These are phyloP conservation scores for Russula compacta DNA, from an alignment of 768 basidiomycete species.

Conservation along the genomic window DNA sequence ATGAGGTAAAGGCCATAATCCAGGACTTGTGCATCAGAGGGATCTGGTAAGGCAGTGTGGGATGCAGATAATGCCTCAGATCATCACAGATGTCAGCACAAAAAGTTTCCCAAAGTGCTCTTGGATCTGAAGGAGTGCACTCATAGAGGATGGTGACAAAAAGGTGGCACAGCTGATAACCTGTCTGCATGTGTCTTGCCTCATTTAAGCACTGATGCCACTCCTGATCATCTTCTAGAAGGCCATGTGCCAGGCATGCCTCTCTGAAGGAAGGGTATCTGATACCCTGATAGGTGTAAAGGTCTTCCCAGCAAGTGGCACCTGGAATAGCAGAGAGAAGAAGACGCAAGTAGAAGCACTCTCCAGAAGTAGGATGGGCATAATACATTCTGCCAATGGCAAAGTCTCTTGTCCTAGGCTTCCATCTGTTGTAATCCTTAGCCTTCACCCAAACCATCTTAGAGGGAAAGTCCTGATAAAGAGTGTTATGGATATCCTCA, in stretches of 20 bases:
- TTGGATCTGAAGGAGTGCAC: constrained; percentile 27
- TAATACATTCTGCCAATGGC: neutral
- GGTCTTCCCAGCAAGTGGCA: neutral
- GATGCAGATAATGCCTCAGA: constrained; percentile 19
- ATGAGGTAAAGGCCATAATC: constrained; percentile 38
- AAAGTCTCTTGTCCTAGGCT: constrained; percentile 21
- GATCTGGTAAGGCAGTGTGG: constrained; percentile 7
- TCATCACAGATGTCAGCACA: constrained; percentile 35
- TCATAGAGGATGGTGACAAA: constrained; percentile 33
- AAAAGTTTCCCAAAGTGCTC: constrained; percentile 33
- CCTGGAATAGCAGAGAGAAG: neutral
- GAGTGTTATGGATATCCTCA: constrained; percentile 34
- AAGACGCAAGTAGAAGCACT: neutral
- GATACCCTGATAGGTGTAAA: constrained; percentile 22
- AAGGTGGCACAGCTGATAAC: constrained; percentile 27
- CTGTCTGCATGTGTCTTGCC: constrained; percentile 23
- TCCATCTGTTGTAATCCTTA: constrained; percentile 26
- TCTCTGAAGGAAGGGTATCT: constrained; percentile 29
- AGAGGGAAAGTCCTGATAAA: constrained; percentile 21
- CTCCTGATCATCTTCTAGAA: constrained; percentile 38
- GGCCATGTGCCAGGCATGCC: constrained; percentile 34
- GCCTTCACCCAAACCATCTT: constrained; percentile 18
- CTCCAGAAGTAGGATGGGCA: neutral
- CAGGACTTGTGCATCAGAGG: constrained; percentile 28
- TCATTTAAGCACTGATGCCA: constrained; percentile 15